A percentile compares a stretch with the other conserved stretches of the same genome.
phyloP scores from a whole-genome alignment of 1,284 basidiomycete species.

The Erythrobasidium hasegawianum region DNA sequence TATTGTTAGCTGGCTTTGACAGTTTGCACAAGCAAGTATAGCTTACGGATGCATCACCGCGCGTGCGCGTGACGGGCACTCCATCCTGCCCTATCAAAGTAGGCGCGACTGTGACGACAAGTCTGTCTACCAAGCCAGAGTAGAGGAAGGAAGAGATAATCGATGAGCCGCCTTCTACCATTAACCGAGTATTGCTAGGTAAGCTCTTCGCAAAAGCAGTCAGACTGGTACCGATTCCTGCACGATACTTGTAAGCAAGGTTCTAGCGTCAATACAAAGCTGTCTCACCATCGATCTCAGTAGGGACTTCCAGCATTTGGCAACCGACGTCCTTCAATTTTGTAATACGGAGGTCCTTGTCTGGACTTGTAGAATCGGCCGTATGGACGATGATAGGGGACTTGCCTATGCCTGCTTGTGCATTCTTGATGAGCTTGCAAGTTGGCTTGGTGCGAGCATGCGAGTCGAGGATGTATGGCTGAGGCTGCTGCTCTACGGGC shows the following conservation, averaged over 20 bases:
- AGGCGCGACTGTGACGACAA: conserved; percentile 80
- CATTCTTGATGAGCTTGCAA: conserved; percentile 73
- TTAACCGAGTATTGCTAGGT: conserved; percentile 57
- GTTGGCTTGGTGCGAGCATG: conserved; percentile 62
- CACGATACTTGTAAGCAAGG: no score
- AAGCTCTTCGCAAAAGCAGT: neutral
- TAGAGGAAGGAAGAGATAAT: conserved; percentile 75
- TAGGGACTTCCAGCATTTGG: neutral
- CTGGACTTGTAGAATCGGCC: neutral
- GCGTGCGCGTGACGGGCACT: conserved; percentile 53
- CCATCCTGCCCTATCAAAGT: conserved; percentile 70
- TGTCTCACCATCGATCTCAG: neutral
- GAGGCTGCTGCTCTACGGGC: conserved; percentile 55
- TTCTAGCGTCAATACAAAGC: neutral
- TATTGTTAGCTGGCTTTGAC: neutral
- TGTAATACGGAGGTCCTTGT: neutral
- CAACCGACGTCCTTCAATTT: neutral
- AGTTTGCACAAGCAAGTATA: no score
- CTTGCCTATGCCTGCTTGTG: conserved; percentile 58
- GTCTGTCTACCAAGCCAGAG: conserved; percentile 59
- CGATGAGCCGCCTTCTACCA: conserved; percentile 90
- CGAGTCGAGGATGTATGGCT: conserved; percentile 80
- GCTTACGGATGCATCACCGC: neutral
- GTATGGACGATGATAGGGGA: conserved; percentile 66
- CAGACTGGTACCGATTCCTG: conserved; percentile 12